phyloP scores from a whole-genome alignment of 257 asterid genomes.

The Scutellaria minor region DNA sequence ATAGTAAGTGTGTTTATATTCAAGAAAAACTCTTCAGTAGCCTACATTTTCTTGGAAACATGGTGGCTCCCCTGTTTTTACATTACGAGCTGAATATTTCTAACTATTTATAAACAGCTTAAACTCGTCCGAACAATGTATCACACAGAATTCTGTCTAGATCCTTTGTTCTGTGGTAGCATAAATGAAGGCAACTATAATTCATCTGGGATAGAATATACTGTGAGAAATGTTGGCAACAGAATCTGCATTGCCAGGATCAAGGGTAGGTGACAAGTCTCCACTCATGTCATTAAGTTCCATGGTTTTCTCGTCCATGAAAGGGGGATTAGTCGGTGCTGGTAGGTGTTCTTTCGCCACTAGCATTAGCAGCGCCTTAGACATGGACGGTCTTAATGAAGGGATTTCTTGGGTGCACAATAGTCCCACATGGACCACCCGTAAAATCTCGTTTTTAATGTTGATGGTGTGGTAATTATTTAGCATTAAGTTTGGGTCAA shows the following conservation, averaged over 20 bases:
- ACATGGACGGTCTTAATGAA: constrained; percentile 67
- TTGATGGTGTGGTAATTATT: constrained; percentile 45
- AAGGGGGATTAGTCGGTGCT: constrained; percentile 72
- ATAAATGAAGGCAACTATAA: not conserved
- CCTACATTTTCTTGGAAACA: constrained; percentile 5
- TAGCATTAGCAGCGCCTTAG: constrained; percentile 66
- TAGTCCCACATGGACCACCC: constrained; percentile 71
- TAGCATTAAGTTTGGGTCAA: constrained; percentile 63
- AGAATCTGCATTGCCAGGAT: constrained; percentile 43
- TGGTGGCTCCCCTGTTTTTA: constrained; percentile 4
- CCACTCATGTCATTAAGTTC: constrained; percentile 49
- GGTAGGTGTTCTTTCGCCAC: constrained; percentile 65
- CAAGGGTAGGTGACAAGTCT: constrained; percentile 27
- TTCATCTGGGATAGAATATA: constrained; percentile 67
- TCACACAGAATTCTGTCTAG: not conserved
- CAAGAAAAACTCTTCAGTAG: not conserved
- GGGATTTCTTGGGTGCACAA: constrained; percentile 71
- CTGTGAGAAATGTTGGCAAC: constrained; percentile 66
- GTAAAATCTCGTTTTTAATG: constrained; percentile 47
- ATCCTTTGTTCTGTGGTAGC: constrained; percentile 17
- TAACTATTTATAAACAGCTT: not conserved
- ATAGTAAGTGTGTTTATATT: not conserved
- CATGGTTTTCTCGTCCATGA: constrained; percentile 64
- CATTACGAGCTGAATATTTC: constrained; percentile 13
- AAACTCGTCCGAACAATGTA: not conserved